These are phyloP conservation scores for Penicillium herquei DNA, from an alignment of 495 filamentous ascomycete species.

Conservation along the genomic window DNA sequence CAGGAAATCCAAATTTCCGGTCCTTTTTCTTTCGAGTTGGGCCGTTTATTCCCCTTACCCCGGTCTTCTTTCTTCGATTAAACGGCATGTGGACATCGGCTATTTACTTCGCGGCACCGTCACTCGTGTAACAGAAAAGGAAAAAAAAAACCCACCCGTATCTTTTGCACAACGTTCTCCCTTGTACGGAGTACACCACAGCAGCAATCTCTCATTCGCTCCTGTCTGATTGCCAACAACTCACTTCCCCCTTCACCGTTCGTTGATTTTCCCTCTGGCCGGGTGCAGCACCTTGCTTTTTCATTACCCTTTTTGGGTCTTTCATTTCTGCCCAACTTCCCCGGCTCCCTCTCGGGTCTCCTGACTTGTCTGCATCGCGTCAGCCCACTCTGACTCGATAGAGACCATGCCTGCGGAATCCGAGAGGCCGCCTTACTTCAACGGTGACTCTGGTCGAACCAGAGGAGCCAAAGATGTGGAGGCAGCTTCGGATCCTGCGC, in stretches of 20 bases:
- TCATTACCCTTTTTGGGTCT: constrained; percentile 19
- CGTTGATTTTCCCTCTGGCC: constrained; percentile 14
- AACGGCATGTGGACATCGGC: constrained; percentile 41
- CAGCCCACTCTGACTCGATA: constrained; percentile 32
- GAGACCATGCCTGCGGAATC: constrained; percentile 44
- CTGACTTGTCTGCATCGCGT: constrained; percentile 42
- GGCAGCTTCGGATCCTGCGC: constrained; percentile 23
- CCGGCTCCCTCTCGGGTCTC: constrained; percentile 39
- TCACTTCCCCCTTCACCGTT: constrained; percentile 21
- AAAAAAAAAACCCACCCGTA: constrained; percentile 3
- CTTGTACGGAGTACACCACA: constrained; percentile 2
- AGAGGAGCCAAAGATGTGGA: constrained; percentile 31
- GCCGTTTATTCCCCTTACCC: not conserved
- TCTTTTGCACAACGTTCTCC: constrained; percentile 31
- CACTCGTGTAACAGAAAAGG: constrained; percentile 33
- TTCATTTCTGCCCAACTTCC: constrained; percentile 30
- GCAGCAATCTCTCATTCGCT: constrained; percentile 18
- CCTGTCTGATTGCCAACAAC: constrained; percentile 10
- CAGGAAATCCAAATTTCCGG: not conserved
- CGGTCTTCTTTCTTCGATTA: constrained; percentile 17
- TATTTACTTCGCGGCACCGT: constrained; percentile 37
- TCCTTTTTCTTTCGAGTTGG: constrained; percentile 11
- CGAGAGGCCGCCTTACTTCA: constrained; percentile 43
- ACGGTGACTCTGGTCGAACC: constrained; percentile 35
- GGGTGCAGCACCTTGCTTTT: constrained; percentile 27